Evolutionary conservation across 768 basidiomycete genomes (phyloP).

Genomic region (Pholiota microspora): DNA sequence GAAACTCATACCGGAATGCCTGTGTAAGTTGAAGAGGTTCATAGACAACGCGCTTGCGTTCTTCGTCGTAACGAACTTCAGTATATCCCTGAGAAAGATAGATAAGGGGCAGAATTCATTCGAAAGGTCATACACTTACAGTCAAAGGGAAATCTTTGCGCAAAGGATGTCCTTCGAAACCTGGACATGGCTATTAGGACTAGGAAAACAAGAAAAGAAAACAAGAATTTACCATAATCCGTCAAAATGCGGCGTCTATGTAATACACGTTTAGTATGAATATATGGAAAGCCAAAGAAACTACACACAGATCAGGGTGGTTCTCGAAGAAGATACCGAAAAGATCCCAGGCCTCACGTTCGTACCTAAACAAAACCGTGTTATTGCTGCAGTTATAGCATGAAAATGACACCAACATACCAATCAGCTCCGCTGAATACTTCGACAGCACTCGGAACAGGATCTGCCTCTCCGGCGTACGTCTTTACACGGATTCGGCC

Average conservation of each 20-base stretch:
- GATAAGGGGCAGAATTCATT: background rate
- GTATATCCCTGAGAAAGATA: slow-evolving; percentile 78
- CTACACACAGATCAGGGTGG: slow-evolving; percentile 90
- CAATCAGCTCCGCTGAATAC: slow-evolving; percentile 94
- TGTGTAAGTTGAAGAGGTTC: slow-evolving; percentile 97
- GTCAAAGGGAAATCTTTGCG: slow-evolving; percentile 98
- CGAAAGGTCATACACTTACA: slow-evolving; percentile 42
- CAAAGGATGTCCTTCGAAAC: slow-evolving; percentile 95
- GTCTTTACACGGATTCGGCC: slow-evolving; percentile 96
- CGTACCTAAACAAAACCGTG: slow-evolving; percentile 59
- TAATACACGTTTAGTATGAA: slow-evolving; percentile 14
- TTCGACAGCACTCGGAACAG: slow-evolving; percentile 78
- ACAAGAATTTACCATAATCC: slow-evolving; percentile 72
- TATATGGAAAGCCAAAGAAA: background rate
- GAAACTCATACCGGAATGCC: slow-evolving; percentile 78
- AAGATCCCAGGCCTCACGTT: slow-evolving; percentile 97
- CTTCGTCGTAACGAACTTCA: slow-evolving; percentile 97
- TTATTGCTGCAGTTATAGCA: background rate
- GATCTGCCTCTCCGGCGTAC: slow-evolving; percentile 89
- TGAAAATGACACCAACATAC: slow-evolving; percentile 35
- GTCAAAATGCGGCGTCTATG: slow-evolving; percentile 92
- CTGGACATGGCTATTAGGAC: slow-evolving; percentile 32
- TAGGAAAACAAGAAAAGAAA: background rate
- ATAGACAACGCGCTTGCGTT: slow-evolving; percentile 94
- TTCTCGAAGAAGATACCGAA: slow-evolving; percentile 95